Conservation (phyloP, 148 eudicot species). For the Chenopodium formosanum region DNA sequence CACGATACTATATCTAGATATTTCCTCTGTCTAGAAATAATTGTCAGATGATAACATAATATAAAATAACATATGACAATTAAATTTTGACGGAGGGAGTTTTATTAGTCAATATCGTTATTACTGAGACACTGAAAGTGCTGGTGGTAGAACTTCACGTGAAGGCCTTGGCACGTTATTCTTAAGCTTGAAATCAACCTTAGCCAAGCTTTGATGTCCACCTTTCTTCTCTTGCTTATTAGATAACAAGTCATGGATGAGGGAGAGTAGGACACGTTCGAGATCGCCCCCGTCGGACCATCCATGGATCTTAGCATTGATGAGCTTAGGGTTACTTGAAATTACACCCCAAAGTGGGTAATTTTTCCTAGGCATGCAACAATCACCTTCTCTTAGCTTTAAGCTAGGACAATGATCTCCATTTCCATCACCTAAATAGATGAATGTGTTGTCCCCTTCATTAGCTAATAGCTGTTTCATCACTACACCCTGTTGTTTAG, state of each 20-base stretch:
- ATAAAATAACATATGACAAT: background rate
- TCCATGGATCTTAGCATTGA: conserved; percentile 33
- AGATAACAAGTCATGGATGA: conserved; percentile 11
- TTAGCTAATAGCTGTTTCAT: conserved; percentile 26
- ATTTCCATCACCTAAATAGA: conserved; percentile 44
- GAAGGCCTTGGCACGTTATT: conserved; percentile 24
- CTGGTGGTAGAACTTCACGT: conserved; percentile 21
- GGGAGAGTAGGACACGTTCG: conserved; percentile 19
- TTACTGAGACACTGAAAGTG: conserved; percentile 32
- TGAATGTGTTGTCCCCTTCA: conserved; percentile 30
- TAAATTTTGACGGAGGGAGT: background rate
- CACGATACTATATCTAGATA: too few species aligned
- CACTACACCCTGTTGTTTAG: conserved; percentile 29
- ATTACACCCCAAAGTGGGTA: conserved; percentile 39
- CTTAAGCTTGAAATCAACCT: conserved; percentile 24
- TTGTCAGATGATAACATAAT: background rate
- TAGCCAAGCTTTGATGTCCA: conserved; percentile 4
- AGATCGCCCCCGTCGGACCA: conserved; percentile 40
- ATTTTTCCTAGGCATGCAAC: conserved; percentile 38
- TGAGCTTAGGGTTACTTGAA: conserved; percentile 20
- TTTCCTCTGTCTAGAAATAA: background rate
- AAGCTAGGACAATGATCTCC: conserved; percentile 40
- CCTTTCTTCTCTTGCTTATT: conserved; percentile 9
- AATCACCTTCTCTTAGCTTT: conserved; percentile 29
- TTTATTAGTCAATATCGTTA: background rate